Percentiles rank a stretch among this genome's conserved stretches.
phyloP scores from a whole-genome alignment of 75 land plant genomes.

The Ceratopteris richardii region DNA sequence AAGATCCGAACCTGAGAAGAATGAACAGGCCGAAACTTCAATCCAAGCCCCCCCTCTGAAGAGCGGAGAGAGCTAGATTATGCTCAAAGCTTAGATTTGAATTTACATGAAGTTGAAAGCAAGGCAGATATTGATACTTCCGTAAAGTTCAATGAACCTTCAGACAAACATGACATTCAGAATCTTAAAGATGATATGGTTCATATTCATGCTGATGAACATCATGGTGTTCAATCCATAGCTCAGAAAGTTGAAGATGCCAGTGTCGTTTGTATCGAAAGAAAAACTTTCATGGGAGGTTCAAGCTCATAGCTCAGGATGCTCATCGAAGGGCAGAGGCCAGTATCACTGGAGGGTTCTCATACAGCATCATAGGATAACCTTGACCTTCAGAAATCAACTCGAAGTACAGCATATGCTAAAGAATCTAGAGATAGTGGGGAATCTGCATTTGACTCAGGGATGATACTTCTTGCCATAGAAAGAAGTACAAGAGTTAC shows the following conservation, averaged over 20 bases:
- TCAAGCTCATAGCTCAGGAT: slow-evolving; percentile 1
- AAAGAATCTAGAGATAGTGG: slow-evolving; percentile 3
- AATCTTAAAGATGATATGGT: too few relatives aligned
- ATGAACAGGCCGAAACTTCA: not conserved
- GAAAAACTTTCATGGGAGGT: not conserved
- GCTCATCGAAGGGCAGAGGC: slow-evolving; percentile 4
- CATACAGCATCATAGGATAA: slow-evolving; percentile 5
- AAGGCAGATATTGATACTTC: too few relatives aligned
- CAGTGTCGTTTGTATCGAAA: not conserved
- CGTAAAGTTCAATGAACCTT: too few relatives aligned
- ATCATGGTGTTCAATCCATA: too few relatives aligned
- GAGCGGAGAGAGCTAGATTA: too few relatives aligned
- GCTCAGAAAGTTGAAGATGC: not conserved
- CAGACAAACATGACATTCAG: too few relatives aligned
- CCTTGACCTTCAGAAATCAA: not conserved
- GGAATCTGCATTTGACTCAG: not conserved
- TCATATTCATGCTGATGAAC: too few relatives aligned
- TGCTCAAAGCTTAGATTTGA: too few relatives aligned
- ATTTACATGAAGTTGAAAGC: too few relatives aligned
- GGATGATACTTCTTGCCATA: not conserved
- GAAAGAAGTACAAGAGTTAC: not conserved
- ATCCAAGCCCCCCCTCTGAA: too few relatives aligned
- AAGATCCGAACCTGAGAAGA: slow-evolving; percentile 5
- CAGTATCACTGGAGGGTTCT: slow-evolving; percentile 1
- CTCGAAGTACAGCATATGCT: not conserved